These are phyloP conservation scores for Scutellaria minor DNA, from an alignment of 257 asterid species.

Conservation along the genomic window DNA sequence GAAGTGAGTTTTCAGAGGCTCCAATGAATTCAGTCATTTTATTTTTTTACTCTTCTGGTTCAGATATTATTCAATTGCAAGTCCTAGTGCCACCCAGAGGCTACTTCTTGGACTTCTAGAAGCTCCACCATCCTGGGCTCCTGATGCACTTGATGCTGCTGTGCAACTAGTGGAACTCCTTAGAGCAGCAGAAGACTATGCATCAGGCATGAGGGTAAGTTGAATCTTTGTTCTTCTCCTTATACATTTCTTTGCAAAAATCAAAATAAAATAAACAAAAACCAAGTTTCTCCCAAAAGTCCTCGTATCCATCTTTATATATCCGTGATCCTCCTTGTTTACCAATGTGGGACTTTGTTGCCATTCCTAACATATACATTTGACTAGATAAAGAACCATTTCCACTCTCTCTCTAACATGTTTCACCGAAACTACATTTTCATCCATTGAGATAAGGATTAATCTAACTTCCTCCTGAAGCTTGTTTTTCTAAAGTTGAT, in stretches of 20 bases:
- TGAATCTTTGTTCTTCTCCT: conserved; percentile 16
- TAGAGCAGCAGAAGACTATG: conserved; percentile 85
- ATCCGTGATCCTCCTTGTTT: conserved; percentile 4
- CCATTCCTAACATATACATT: not conserved
- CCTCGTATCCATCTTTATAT: not conserved
- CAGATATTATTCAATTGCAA: conserved; percentile 85
- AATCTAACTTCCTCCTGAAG: conserved; percentile 16
- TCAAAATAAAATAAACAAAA: not conserved
- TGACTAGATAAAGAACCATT: not conserved
- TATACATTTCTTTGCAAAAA: conserved; percentile 16
- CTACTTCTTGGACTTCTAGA: conserved; percentile 86
- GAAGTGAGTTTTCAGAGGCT: conserved; percentile 13
- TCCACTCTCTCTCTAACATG: not conserved
- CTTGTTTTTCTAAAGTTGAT: not conserved
- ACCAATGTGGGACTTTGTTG: not conserved
- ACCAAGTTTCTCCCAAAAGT: not conserved
- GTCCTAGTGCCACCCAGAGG: conserved; percentile 89
- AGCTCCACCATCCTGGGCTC: conserved; percentile 97
- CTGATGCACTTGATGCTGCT: conserved; percentile 92
- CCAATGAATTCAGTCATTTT: conserved; percentile 1
- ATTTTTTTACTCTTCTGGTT: conserved; percentile 29
- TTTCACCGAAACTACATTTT: not conserved
- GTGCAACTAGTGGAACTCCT: conserved; percentile 92
- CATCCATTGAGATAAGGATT: not conserved
- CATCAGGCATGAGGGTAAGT: conserved; percentile 73